Evolutionary conservation across 2,329 filamentous ascomycete genomes (phyloP).

Genomic region (Calonectria multiphialidica): DNA sequence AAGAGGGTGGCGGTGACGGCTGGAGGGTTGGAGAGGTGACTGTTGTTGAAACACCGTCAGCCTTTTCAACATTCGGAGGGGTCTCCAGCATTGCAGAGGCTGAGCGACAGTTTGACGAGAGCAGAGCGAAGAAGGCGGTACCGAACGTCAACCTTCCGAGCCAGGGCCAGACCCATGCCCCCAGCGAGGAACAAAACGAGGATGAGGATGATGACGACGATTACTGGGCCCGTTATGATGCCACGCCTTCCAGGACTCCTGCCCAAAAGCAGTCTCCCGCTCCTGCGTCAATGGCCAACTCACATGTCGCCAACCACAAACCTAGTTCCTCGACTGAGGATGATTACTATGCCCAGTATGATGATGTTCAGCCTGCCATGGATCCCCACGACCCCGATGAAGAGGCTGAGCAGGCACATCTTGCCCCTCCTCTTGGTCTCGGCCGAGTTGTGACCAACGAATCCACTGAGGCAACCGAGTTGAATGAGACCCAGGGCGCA

Average conservation of each 20-base stretch:
- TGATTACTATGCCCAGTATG: constrained; percentile 83
- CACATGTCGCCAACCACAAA: constrained; percentile 36
- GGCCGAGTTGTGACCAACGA: constrained; percentile 26
- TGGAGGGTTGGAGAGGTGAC: constrained; percentile 82
- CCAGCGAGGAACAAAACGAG: constrained; percentile 43
- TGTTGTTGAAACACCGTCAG: constrained; percentile 67
- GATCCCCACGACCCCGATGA: constrained; percentile 87
- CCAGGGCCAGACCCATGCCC: constrained; percentile 26
- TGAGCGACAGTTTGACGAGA: constrained; percentile 64
- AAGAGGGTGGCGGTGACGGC: constrained; percentile 70
- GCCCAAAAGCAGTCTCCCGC: constrained; percentile 73
- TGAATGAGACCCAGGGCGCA: constrained; percentile 47
- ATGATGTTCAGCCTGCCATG: constrained; percentile 82
- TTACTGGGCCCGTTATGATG: constrained; percentile 85
- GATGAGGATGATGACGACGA: constrained; percentile 80
- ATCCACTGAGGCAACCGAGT: constrained; percentile 33
- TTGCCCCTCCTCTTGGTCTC: constrained; percentile 50
- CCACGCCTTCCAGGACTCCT: constrained; percentile 75
- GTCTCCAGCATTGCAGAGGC: constrained; percentile 68
- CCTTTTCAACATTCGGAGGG: constrained; percentile 67
- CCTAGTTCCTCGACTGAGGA: constrained; percentile 65
- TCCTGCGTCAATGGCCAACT: constrained; percentile 55
- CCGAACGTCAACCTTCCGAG: constrained; percentile 28
- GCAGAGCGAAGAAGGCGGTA: constrained; percentile 40
- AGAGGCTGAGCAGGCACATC: constrained; percentile 53